Conservation (phyloP, 1,139 yeast species). For the Diutina mesorugosa region DNA sequence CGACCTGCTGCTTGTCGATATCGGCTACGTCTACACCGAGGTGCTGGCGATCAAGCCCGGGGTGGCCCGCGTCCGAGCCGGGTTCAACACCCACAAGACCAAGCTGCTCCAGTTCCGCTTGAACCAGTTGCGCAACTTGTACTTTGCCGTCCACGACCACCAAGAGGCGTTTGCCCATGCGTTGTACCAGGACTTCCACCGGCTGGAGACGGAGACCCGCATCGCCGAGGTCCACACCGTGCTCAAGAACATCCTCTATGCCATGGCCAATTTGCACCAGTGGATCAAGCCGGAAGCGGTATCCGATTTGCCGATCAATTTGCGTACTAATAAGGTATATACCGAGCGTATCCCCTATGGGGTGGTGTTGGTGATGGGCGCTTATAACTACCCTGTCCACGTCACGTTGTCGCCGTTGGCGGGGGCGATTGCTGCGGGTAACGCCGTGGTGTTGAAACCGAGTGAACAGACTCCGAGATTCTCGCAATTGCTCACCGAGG, state of each 20-base stretch:
- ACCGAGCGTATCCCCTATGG: conserved; percentile 68
- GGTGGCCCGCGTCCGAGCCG: neutral
- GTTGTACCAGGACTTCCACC: conserved; percentile 50
- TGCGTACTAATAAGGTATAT: conserved; percentile 34
- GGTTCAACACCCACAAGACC: conserved; percentile 25
- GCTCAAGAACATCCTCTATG: conserved; percentile 43
- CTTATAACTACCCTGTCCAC: conserved; percentile 78
- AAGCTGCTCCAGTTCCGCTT: conserved; percentile 45
- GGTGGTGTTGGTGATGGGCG: conserved; percentile 60
- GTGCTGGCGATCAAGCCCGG: neutral
- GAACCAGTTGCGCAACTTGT: conserved; percentile 55
- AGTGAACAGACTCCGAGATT: conserved; percentile 64
- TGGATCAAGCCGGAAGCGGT: conserved; percentile 50
- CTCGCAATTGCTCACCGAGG: conserved; percentile 38
- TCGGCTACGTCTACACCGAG: conserved; percentile 1
- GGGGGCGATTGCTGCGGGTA: conserved; percentile 84
- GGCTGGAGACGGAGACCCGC: conserved; percentile 48
- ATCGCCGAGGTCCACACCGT: conserved; percentile 42
- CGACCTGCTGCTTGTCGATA: conserved; percentile 1
- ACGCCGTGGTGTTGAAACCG: conserved; percentile 70
- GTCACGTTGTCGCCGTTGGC: conserved; percentile 55
- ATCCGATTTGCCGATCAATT: conserved; percentile 28
- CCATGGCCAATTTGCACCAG: conserved; percentile 44
- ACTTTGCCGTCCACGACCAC: conserved; percentile 53
- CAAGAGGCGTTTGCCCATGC: conserved; percentile 44